These are phyloP conservation scores for Primulina tabacum DNA, from an alignment of 257 asterid genomes.

Conservation along the genomic window DNA sequence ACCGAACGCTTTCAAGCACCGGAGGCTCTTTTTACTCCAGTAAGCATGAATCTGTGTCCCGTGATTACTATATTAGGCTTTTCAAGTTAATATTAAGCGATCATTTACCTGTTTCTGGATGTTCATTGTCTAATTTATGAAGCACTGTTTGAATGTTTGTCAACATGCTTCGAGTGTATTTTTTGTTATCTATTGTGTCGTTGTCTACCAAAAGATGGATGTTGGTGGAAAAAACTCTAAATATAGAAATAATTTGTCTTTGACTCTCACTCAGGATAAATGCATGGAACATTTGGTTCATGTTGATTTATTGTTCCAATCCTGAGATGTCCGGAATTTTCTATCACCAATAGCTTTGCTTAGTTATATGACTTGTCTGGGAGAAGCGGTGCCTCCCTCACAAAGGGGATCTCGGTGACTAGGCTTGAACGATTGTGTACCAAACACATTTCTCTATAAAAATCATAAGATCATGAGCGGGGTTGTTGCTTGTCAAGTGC, in stretches of 20 bases:
- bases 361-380: conserved; percentile 1
- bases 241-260: conserved; percentile 3
- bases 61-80: neutral
- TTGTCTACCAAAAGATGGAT: conserved; percentile 7
- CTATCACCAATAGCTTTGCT: neutral
- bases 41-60: conserved; percentile 33
- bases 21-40: conserved; percentile 94
- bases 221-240: neutral
- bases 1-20: conserved; percentile 98
- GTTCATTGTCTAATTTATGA: conserved; percentile 5
- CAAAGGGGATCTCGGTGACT: neutral
- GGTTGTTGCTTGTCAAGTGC: neutral
- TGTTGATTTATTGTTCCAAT: no score
- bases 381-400: neutral
- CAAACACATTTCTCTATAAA: neutral
- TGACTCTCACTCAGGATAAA: neutral
- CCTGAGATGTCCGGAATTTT: conserved; percentile 4
- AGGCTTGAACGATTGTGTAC: neutral
- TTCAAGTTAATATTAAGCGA: neutral
- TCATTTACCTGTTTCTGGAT: conserved; percentile 4
- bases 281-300: conserved; percentile 6
- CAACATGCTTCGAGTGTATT: conserved; percentile 1
- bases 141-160: neutral
- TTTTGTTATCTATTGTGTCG: neutral
- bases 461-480: neutral